These are phyloP conservation scores for Penicillium sp. DNA, from an alignment of 2,329 filamentous ascomycete species.

Conservation along the genomic window DNA sequence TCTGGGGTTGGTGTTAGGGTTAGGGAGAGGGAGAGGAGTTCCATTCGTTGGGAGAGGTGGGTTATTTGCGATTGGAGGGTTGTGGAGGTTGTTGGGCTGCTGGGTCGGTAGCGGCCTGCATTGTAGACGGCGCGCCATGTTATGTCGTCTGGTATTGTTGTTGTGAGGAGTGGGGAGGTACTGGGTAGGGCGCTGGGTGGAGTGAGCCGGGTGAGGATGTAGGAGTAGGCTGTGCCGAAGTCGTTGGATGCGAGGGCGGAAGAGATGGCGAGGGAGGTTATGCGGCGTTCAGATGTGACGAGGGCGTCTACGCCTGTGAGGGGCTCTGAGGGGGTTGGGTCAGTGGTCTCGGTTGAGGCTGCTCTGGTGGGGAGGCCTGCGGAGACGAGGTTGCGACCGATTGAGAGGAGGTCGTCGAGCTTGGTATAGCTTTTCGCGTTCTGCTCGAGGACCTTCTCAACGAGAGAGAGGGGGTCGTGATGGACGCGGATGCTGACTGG, in stretches of 20 bases:
- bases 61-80: conserved; percentile 51
- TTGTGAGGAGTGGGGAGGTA: conserved; percentile 30
- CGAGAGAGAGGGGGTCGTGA: conserved; percentile 61
- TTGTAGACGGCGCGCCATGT: conserved; percentile 68
- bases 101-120: conserved; percentile 60
- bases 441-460: conserved; percentile 65
- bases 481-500: conserved; percentile 69
- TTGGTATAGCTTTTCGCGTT: conserved; percentile 66
- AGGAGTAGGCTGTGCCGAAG: conserved; percentile 68
- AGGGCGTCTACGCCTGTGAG: conserved; percentile 31
- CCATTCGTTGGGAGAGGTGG: conserved; percentile 66
- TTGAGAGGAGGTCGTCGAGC: conserved; percentile 65
- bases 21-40: conserved; percentile 65
- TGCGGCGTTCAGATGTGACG: conserved; percentile 50
- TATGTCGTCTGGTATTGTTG: conserved; percentile 55
- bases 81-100: conserved; percentile 32
- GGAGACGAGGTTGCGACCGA: conserved; percentile 62
- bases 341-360: conserved; percentile 20
- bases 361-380: conserved; percentile 43
- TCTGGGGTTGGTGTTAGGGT: conserved; percentile 61
- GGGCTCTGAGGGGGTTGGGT: conserved; percentile 8
- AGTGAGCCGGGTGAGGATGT: conserved; percentile 63
- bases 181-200: conserved; percentile 38
- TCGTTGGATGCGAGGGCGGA: conserved; percentile 50
- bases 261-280: conserved; percentile 51